A percentile compares a stretch with the other conserved stretches of the same genome.
phyloP scores from a whole-genome alignment of 2,329 filamentous ascomycete species.

The Fusarium setosum region DNA sequence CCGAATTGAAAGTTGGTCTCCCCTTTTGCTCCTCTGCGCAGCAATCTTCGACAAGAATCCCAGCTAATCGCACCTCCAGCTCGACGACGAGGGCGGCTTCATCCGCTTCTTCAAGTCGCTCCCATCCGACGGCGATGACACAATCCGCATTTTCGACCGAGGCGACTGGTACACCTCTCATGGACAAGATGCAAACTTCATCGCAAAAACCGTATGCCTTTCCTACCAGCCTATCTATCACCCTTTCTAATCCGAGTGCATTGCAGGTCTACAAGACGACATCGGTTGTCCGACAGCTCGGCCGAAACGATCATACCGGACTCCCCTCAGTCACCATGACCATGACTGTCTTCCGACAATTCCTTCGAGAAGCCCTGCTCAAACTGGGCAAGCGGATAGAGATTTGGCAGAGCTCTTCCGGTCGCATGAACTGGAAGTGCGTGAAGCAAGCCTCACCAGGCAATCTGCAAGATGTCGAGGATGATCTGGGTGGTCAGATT shows the following conservation, averaged over 20 bases:
- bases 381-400: slow-evolving; percentile 91
- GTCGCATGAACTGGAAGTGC: slow-evolving; percentile 92
- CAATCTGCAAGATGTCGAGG: slow-evolving; percentile 96
- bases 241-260: slow-evolving; percentile 11
- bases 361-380: slow-evolving; percentile 93
- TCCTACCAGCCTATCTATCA: not conserved
- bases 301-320: slow-evolving; percentile 83
- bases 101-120: slow-evolving; percentile 96
- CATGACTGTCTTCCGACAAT: slow-evolving; percentile 93
- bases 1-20: slow-evolving; percentile 72
- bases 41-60: not conserved
- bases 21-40: no score
- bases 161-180: slow-evolving; percentile 97
- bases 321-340: slow-evolving; percentile 96
- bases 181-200: slow-evolving; percentile 84
- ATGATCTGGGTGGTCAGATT: slow-evolving; percentile 87
- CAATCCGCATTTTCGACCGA: slow-evolving; percentile 91
- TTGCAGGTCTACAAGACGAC: slow-evolving; percentile 93
- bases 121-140: slow-evolving; percentile 75
- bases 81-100: slow-evolving; percentile 97
- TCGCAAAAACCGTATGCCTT: slow-evolving; percentile 75
- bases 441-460: slow-evolving; percentile 93
- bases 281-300: slow-evolving; percentile 91
- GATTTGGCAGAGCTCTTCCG: slow-evolving; percentile 81
- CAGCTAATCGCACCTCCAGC: slow-evolving; percentile 58